phyloP scores from a whole-genome alignment of 805 yeast species.

The Candida pini region DNA sequence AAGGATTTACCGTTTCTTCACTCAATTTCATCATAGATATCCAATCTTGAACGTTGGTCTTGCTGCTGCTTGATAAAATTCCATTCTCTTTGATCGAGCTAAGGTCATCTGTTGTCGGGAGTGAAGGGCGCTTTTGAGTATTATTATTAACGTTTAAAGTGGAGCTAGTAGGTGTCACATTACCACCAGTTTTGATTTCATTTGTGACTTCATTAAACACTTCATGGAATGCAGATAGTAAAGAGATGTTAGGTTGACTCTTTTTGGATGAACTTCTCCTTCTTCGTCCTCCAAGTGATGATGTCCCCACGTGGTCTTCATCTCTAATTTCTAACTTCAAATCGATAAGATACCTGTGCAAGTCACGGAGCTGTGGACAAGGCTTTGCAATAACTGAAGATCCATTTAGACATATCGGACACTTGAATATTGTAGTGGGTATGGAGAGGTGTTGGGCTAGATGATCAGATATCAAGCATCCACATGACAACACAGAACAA shows the following conservation, averaged over 20 bases:
- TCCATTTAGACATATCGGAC: conserved; percentile 32
- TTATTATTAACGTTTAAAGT: background rate
- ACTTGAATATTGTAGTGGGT: conserved; percentile 19
- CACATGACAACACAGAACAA: conserved; percentile 32
- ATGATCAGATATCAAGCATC: conserved; percentile 33
- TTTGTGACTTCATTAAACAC: conserved; percentile 26
- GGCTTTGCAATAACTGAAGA: conserved; percentile 24
- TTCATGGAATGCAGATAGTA: conserved; percentile 32
- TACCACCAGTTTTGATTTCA: background rate
- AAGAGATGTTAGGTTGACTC: conserved; percentile 16
- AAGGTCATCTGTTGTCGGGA: background rate
- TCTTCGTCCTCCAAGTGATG: conserved; percentile 4
- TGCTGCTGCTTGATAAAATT: too few species aligned
- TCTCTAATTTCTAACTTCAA: conserved; percentile 10
- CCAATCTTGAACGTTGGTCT: conserved; percentile 20
- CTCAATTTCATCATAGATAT: conserved; percentile 14
- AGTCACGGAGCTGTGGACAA: conserved; percentile 29
- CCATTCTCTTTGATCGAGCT: too few species aligned
- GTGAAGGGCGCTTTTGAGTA: background rate
- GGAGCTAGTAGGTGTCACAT: background rate
- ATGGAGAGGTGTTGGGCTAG: conserved; percentile 21
- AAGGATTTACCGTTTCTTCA: conserved; percentile 13
- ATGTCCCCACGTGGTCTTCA: conserved; percentile 4
- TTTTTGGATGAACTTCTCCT: conserved; percentile 5
- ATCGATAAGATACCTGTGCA: conserved; percentile 11